Percentiles rank a stretch among this genome's conserved stretches.
phyloP scores from a whole-genome alignment of 2,329 filamentous ascomycete genomes.

The Curvularia sp. region DNA sequence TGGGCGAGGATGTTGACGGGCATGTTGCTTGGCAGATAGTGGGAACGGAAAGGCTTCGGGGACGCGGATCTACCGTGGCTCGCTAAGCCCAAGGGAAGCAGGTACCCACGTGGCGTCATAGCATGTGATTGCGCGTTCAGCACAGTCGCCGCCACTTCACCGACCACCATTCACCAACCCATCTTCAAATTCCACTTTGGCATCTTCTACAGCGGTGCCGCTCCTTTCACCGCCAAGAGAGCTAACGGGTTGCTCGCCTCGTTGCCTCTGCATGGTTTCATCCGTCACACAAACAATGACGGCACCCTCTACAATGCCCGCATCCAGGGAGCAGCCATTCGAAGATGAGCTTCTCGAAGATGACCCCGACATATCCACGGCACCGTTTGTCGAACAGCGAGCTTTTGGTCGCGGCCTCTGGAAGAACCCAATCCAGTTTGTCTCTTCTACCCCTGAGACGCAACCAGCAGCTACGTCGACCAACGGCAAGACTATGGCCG shows the following conservation, averaged over 20 bases:
- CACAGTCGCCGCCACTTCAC: slow-evolving; percentile 18
- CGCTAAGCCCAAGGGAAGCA: slow-evolving; percentile 26
- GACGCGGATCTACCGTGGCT: slow-evolving; percentile 35
- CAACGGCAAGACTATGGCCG: slow-evolving; percentile 61
- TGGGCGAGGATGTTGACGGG: slow-evolving; percentile 66
- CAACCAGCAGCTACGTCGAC: slow-evolving; percentile 41
- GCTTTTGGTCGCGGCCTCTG: slow-evolving; percentile 68
- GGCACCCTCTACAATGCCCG: slow-evolving; percentile 7
- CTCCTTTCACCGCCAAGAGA: slow-evolving; percentile 20
- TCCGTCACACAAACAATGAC: slow-evolving; percentile 16
- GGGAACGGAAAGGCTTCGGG: slow-evolving; percentile 30
- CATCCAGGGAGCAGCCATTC: slow-evolving; percentile 15
- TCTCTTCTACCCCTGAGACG: slow-evolving; percentile 55
- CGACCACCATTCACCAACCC: slow-evolving; percentile 9
- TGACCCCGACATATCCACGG: slow-evolving; percentile 64
- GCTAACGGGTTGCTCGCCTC: neutral
- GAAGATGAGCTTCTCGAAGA: slow-evolving; percentile 32
- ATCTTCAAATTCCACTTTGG: neutral
- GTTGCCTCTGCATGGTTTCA: neutral
- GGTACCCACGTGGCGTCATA: slow-evolving; percentile 40
- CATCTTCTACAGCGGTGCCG: slow-evolving; percentile 12
- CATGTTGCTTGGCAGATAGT: slow-evolving; percentile 56
- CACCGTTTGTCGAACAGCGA: slow-evolving; percentile 65
- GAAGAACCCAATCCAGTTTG: slow-evolving; percentile 66
- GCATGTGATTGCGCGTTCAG: slow-evolving; percentile 37